A percentile compares a stretch with the other conserved stretches of the same genome.
phyloP scores from a whole-genome alignment of 2,329 filamentous ascomycete genomes.

The Parascedosporium putredinis region DNA sequence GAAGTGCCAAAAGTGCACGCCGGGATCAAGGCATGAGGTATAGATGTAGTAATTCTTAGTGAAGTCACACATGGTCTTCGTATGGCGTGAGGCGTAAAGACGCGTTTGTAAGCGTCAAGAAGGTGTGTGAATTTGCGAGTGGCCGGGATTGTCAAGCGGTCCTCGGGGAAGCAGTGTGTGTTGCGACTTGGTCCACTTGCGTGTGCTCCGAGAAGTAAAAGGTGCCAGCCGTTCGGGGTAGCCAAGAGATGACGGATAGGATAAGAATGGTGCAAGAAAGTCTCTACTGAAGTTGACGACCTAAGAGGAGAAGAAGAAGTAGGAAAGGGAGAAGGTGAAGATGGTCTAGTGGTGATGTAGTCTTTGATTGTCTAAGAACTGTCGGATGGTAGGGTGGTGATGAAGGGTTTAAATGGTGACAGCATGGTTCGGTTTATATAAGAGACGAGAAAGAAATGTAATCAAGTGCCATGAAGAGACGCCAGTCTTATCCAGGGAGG shows the following conservation, averaged over 20 bases:
- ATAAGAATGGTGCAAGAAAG: too few species aligned
- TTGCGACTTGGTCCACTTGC: too few species aligned
- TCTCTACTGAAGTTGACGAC: too few species aligned
- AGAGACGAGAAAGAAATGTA: neutral
- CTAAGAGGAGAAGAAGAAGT: neutral
- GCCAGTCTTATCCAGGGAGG: neutral
- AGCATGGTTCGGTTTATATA: slow-evolving; percentile 8
- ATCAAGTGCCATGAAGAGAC: slow-evolving; percentile 1
- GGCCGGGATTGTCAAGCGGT: too few species aligned
- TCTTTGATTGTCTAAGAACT: neutral
- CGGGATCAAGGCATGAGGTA: slow-evolving; percentile 57
- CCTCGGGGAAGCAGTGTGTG: too few species aligned
- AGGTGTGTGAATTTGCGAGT: neutral
- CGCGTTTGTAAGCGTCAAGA: too few species aligned
- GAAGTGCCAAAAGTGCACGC: slow-evolving; percentile 61
- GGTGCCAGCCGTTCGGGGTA: too few species aligned
- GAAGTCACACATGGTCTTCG: slow-evolving; percentile 49
- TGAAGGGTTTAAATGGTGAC: neutral
- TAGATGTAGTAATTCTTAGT: slow-evolving; percentile 73
- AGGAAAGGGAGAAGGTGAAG: neutral
- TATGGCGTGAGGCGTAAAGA: too few species aligned
- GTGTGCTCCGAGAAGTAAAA: too few species aligned
- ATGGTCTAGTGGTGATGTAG: neutral
- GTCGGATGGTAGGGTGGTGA: neutral
- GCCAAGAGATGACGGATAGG: too few species aligned